A percentile compares a stretch with the other conserved stretches of the same genome.
Evolutionary conservation across 805 yeast genomes (phyloP).

Genomic region (Saccharomycopsis babjevae): DNA sequence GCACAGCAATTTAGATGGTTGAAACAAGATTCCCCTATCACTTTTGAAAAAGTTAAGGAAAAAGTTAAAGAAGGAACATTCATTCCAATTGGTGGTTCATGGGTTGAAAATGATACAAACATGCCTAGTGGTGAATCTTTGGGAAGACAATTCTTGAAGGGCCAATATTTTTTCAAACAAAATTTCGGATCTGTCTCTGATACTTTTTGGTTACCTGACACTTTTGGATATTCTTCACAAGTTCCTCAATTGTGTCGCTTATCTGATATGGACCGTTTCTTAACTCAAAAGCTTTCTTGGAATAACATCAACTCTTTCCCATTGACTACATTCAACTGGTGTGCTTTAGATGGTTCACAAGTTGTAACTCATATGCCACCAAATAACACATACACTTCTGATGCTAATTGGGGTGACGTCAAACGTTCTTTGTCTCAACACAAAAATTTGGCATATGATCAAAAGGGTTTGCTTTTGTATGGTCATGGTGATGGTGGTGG

Average conservation of each 20-base stretch:
- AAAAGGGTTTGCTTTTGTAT: slow-evolving; percentile 68
- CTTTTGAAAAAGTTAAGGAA: slow-evolving; percentile 48
- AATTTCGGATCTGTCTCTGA: slow-evolving; percentile 70
- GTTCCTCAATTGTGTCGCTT: slow-evolving; percentile 84
- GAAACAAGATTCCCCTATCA: slow-evolving; percentile 73
- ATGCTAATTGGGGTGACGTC: slow-evolving; percentile 89
- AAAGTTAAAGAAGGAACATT: slow-evolving; percentile 63
- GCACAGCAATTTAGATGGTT: slow-evolving; percentile 96
- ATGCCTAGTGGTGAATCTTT: slow-evolving; percentile 91
- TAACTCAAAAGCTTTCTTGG: slow-evolving; percentile 95
- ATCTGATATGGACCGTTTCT: slow-evolving; percentile 76
- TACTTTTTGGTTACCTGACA: slow-evolving; percentile 93
- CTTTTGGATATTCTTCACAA: slow-evolving; percentile 94
- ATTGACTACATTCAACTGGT: slow-evolving; percentile 87
- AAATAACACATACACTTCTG: slow-evolving; percentile 88
- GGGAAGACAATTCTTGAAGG: slow-evolving; percentile 78
- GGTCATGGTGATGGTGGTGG: slow-evolving; percentile 99
- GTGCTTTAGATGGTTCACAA: slow-evolving; percentile 88
- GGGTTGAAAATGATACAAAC: slow-evolving; percentile 97
- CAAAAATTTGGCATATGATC: slow-evolving; percentile 72
- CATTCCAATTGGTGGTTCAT: slow-evolving; percentile 89
- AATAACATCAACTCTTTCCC: slow-evolving; percentile 91
- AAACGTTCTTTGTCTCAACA: slow-evolving; percentile 70
- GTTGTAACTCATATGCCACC: slow-evolving; percentile 97
- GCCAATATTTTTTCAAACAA: slow-evolving; percentile 75